Evolutionary conservation across 2,329 filamentous ascomycete genomes (phyloP).

Genomic region (Cladophialophora chaetospira): DNA sequence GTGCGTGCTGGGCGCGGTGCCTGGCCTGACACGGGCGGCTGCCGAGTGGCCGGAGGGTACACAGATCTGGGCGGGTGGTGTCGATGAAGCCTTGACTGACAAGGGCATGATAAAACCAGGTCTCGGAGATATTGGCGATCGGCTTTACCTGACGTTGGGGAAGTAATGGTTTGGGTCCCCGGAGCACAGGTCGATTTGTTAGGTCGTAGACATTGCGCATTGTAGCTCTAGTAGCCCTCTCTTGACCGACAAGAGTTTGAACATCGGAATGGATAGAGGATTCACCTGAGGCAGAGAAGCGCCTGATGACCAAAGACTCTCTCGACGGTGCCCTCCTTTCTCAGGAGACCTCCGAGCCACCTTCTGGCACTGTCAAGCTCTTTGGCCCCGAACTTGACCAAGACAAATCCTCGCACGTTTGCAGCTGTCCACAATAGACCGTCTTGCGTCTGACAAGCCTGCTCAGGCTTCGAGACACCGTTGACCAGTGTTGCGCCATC

Average conservation of each 20-base stretch:
- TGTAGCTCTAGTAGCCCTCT: no score
- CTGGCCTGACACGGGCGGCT: conserved; percentile 72
- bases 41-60: conserved; percentile 66
- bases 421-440: conserved; percentile 81
- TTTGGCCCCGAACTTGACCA: conserved; percentile 86
- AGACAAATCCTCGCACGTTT: conserved; percentile 75
- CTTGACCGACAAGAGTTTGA: neutral
- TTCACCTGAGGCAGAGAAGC: conserved; percentile 70
- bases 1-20: conserved; percentile 70
- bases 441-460: conserved; percentile 59
- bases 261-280: neutral
- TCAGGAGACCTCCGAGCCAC: conserved; percentile 78
- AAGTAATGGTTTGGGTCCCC: conserved; percentile 62
- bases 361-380: conserved; percentile 77
- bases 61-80: conserved; percentile 74
- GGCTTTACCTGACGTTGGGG: conserved; percentile 84
- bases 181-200: neutral
- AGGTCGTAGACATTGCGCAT: neutral
- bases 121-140: conserved; percentile 85
- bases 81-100: conserved; percentile 74
- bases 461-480: conserved; percentile 33
- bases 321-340: conserved; percentile 71
- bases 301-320: conserved; percentile 77
- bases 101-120: conserved; percentile 89
- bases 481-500: conserved; percentile 29